phyloP scores from a whole-genome alignment of 2,329 filamentous ascomycete genomes.

The Hirsutella rhossiliensis region DNA sequence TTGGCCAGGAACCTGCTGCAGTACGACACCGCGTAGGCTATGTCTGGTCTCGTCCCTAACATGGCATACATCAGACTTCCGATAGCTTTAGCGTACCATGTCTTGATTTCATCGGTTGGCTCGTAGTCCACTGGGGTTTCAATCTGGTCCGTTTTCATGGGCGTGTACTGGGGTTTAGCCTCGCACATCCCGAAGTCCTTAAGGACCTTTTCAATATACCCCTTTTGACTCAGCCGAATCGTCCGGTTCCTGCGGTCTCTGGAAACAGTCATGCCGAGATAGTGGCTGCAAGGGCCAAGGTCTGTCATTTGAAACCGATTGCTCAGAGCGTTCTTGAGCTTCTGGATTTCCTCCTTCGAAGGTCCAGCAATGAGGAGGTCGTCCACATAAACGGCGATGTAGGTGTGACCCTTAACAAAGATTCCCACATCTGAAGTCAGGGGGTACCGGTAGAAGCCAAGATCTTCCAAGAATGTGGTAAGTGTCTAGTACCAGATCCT shows the following conservation, averaged over 20 bases:
- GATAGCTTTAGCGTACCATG: not conserved
- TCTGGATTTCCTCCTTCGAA: not conserved
- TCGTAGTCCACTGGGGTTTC: not conserved
- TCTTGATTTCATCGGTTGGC: not conserved
- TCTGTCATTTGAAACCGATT: not conserved
- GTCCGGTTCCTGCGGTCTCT: not conserved
- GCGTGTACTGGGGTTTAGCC: not conserved
- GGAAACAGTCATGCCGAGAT: not conserved
- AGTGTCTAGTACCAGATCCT: not conserved
- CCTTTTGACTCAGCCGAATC: not conserved
- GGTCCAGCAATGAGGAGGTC: not conserved
- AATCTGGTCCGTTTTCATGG: not conserved
- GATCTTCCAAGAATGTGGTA: not conserved
- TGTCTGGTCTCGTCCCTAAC: not conserved
- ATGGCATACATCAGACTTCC: not conserved
- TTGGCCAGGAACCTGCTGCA: not conserved
- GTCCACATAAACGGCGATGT: not conserved
- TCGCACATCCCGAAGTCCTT: not conserved
- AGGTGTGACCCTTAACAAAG: not conserved
- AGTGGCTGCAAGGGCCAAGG: not conserved
- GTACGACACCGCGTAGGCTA: not conserved
- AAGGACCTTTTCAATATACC: not conserved
- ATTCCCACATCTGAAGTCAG: not conserved
- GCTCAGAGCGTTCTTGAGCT: not conserved
- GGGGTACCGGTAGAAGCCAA: not conserved